phyloP scores from a whole-genome alignment of 129 eudicot species.

The Chrysanthemum makinoi region DNA sequence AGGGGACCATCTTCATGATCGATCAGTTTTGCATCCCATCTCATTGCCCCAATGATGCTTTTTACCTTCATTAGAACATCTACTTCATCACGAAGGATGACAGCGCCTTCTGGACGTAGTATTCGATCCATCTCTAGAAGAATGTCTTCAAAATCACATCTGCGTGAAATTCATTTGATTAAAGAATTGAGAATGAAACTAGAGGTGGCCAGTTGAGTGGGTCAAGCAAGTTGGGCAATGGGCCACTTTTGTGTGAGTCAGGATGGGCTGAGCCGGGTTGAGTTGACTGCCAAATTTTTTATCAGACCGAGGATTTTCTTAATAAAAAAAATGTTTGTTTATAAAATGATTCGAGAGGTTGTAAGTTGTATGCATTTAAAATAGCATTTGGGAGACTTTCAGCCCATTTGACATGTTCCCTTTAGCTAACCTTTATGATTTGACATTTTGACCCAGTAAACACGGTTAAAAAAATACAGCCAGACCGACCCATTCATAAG shows the following conservation, averaged over 20 bases:
- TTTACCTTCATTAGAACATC: slow-evolving; percentile 80
- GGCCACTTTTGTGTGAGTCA: no score
- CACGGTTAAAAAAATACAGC: no score
- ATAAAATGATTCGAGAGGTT: no score
- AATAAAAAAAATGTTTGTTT: no score
- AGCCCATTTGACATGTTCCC: neutral
- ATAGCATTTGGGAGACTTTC: no score
- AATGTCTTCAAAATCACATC: slow-evolving; percentile 91
- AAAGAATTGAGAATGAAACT: neutral
- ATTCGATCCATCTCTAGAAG: slow-evolving; percentile 95
- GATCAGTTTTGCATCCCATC: slow-evolving; percentile 75
- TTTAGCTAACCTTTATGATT: no score
- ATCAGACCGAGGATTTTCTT: no score
- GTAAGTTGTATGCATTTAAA: no score
- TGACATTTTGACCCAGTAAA: no score
- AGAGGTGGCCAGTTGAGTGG: neutral
- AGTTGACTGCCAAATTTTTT: no score
- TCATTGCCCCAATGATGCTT: slow-evolving; percentile 71
- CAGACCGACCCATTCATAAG: neutral
- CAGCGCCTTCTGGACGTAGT: slow-evolving; percentile 94
- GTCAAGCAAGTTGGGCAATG: no score
- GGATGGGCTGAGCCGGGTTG: no score
- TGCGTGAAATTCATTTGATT: slow-evolving; percentile 26
- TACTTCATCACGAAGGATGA: slow-evolving; percentile 88
- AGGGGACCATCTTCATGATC: slow-evolving; percentile 98